phyloP scores from a whole-genome alignment of 495 filamentous ascomycete species.

The Penicillium angulare region DNA sequence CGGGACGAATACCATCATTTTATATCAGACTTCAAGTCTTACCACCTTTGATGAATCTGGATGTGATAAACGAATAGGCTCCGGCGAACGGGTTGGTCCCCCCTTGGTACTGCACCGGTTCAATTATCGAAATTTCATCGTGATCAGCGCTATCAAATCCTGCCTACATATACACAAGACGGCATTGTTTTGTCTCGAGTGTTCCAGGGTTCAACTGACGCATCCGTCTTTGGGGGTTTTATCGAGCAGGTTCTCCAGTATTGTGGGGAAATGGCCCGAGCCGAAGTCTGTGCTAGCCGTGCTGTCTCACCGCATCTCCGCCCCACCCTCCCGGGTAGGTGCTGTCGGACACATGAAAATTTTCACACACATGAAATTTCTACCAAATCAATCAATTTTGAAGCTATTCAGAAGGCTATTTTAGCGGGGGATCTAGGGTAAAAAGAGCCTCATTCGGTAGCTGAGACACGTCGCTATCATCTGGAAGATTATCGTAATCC shows the following conservation, averaged over 20 bases:
- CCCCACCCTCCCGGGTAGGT: too few relatives aligned
- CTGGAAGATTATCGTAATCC: too few relatives aligned
- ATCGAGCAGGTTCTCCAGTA: conserved; percentile 39
- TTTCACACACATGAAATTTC: too few relatives aligned
- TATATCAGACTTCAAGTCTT: conserved; percentile 8
- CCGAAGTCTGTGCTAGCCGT: conserved; percentile 40
- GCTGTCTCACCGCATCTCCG: too few relatives aligned
- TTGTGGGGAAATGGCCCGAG: conserved; percentile 35
- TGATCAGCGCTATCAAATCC: conserved; percentile 8
- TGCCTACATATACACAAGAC: conserved; percentile 40
- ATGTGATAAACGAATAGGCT: conserved; percentile 13
- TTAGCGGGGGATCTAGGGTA: too few relatives aligned
- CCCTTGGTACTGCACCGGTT: conserved; percentile 1
- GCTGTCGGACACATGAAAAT: too few relatives aligned
- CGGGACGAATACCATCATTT: neutral
- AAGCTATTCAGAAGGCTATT: too few relatives aligned
- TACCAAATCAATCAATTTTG: too few relatives aligned
- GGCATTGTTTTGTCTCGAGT: conserved; percentile 34
- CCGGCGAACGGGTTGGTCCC: conserved; percentile 6
- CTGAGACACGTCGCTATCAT: too few relatives aligned
- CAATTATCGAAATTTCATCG: conserved; percentile 9
- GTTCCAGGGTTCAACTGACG: conserved; percentile 38
- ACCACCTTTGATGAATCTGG: conserved; percentile 8
- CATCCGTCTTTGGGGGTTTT: conserved; percentile 38
- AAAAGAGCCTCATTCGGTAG: too few relatives aligned